Conservation (phyloP, 352 stramenopile species). For the Elongisporangium undulatum region DNA sequence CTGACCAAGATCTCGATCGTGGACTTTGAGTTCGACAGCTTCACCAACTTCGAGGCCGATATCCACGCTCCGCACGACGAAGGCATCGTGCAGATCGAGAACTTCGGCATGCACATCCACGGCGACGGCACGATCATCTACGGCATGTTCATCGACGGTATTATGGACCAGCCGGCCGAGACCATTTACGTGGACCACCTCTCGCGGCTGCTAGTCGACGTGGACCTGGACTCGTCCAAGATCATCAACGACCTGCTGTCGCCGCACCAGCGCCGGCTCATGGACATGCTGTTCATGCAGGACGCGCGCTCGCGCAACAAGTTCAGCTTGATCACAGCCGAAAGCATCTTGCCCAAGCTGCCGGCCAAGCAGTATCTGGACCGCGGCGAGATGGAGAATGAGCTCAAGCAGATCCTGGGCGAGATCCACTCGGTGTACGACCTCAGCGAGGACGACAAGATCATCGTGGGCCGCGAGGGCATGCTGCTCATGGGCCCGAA, state of each 20-base stretch:
- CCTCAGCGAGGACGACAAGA: constrained; percentile 93
- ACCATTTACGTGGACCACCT: constrained; percentile 97
- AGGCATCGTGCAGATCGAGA: constrained; percentile 96
- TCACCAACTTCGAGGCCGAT: constrained; percentile 98
- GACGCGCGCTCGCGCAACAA: constrained; percentile 94
- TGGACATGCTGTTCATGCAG: constrained; percentile 96
- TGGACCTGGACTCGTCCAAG: constrained; percentile 93
- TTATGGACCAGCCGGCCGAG: constrained; percentile 96
- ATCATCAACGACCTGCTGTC: constrained; percentile 96
- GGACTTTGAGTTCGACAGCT: constrained; percentile 96
- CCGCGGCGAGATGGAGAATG: constrained; percentile 96
- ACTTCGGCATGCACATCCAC: constrained; percentile 91
- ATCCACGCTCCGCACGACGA: constrained; percentile 93
- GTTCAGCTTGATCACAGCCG: constrained; percentile 96
- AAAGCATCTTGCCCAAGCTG: constrained; percentile 94
- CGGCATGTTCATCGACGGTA: constrained; percentile 92
- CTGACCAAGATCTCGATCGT: constrained; percentile 96
- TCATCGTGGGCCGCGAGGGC: constrained; percentile 93
- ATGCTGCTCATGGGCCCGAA: constrained; percentile 93
- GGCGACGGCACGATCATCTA: constrained; percentile 82
- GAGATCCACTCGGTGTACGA: constrained; percentile 95
- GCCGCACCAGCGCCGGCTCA: constrained; percentile 90
- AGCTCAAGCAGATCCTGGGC: constrained; percentile 94
- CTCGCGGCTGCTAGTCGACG: constrained; percentile 93
- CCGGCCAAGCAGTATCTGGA: constrained; percentile 96